Evolutionary conservation across 805 yeast genomes (phyloP), one percentile per base, ranked within the genome.

Genomic region (Ogataea zsoltii): DNA sequence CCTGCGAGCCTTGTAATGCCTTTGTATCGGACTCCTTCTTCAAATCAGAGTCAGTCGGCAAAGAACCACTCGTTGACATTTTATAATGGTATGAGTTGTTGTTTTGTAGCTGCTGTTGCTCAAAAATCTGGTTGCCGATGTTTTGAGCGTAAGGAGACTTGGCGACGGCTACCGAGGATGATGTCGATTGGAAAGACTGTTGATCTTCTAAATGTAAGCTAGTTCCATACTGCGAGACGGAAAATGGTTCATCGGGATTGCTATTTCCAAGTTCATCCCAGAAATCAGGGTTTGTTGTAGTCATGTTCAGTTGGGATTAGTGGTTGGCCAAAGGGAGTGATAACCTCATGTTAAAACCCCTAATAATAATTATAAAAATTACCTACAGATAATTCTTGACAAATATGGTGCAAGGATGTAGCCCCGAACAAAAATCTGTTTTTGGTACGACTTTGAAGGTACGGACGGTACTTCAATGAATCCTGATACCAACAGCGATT

Each of bases 21-120:
- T 16, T 25, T 4, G 18, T 15, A 5, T 37, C 32, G 14, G 23
- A 17, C 17, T 37, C 23, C 9, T 17, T 19, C 36, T 13, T 45
- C 46, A 4, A 16, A 10, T 23, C 12, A 4, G 31, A 25, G 6
- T 14, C 28, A 3, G 26, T 7, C 5, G 7, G 11, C 16, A 19
- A n/a, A 11, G 37, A 19, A 17, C 17, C 32, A 33, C 18, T 39
- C 40, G n/a, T 26, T 18, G 26, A 15, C 17, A 12, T 29, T 33
- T n/a, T 45, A 14, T 38, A 14, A 2, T 7, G 9, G 10, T 38
- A 33, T 11, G 42, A 33, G 34, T 45, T 41, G 34, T 45, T 41
- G 37, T 45, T 45, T n/a, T 45, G 42, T 13, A 44, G 48, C 34
- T 45, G 51, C 43, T 51, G 55, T 38, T 51, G 55, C 18, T 42